Evolutionary conservation across 2,329 filamentous ascomycete species (phyloP).

Genomic region (Colletotrichum australisinense): DNA sequence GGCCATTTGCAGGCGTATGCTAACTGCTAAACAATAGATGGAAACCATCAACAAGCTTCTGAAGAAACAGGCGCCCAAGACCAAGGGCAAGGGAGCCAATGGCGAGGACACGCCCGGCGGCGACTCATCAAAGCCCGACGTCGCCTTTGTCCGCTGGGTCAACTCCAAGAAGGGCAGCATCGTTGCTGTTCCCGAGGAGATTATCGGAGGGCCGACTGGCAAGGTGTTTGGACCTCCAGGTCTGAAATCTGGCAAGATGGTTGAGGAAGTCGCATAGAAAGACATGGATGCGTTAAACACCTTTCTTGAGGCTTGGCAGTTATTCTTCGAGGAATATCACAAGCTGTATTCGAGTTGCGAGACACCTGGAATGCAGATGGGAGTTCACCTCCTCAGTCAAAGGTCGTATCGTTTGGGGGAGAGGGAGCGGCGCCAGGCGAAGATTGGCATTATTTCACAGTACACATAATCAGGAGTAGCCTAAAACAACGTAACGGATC

Average conservation of each 20-base stretch:
- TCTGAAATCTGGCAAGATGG: slow-evolving; percentile 58
- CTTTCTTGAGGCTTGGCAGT: neutral
- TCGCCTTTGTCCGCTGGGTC: slow-evolving; percentile 77
- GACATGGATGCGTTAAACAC: neutral
- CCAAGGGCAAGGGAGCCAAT: slow-evolving; percentile 63
- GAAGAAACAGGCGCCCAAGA: slow-evolving; percentile 86
- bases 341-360: neutral
- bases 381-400: neutral
- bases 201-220: slow-evolving; percentile 73
- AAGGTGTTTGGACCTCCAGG: slow-evolving; percentile 61
- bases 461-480: neutral
- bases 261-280: slow-evolving; percentile 63
- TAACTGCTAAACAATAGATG: slow-evolving; percentile 64
- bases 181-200: slow-evolving; percentile 75
- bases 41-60: slow-evolving; percentile 92
- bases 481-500: neutral
- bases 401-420: neutral
- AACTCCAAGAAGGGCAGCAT: slow-evolving; percentile 73
- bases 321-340: neutral
- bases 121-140: slow-evolving; percentile 62
- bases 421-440: slow-evolving; percentile 5
- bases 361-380: neutral
- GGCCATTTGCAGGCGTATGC: neutral
- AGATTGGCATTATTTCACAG: neutral
- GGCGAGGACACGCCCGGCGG: slow-evolving; percentile 62